Evolutionary conservation across 345 rosid genomes (phyloP).

Genomic region (Turnera subulata): DNA sequence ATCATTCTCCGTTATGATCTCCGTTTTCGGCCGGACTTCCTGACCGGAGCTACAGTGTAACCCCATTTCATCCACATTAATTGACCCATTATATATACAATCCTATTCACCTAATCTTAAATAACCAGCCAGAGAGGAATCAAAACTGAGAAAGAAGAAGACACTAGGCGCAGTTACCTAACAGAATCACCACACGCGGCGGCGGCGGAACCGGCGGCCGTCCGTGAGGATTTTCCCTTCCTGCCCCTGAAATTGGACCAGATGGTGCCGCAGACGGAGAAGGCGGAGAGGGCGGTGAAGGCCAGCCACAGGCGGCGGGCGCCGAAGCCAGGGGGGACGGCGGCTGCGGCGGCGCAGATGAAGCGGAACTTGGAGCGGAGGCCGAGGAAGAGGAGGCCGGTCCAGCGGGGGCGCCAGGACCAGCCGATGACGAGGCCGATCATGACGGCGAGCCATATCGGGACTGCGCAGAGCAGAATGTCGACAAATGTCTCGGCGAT

Average conservation of each 20-base stretch:
- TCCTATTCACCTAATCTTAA: too few species aligned
- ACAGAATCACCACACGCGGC: slow-evolving; percentile 29
- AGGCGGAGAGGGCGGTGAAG: slow-evolving; percentile 80
- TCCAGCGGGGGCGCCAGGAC: slow-evolving; percentile 99
- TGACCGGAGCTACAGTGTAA: slow-evolving; percentile 22
- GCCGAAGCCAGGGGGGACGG: slow-evolving; percentile 79
- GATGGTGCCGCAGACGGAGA: slow-evolving; percentile 70
- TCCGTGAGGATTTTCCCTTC: slow-evolving; percentile 26
- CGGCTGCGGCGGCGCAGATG: slow-evolving; percentile 48
- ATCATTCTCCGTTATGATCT: slow-evolving; percentile 67
- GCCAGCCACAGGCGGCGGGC: slow-evolving; percentile 96
- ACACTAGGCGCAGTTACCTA: slow-evolving; percentile 42
- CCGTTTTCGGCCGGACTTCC: slow-evolving; percentile 35
- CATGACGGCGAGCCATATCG: slow-evolving; percentile 96
- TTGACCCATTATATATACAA: not conserved
- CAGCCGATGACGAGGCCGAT: slow-evolving; percentile 95
- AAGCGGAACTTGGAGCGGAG: slow-evolving; percentile 75
- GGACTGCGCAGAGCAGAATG: slow-evolving; percentile 82
- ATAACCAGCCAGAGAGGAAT: too few species aligned
- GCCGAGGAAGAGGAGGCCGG: slow-evolving; percentile 73
- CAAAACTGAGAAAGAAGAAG: too few species aligned
- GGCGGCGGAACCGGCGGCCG: slow-evolving; percentile 17
- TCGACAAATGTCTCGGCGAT: slow-evolving; percentile 87
- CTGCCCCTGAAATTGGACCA: slow-evolving; percentile 51
- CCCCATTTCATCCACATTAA: not conserved